Evolutionary conservation across 768 basidiomycete genomes (phyloP).

Genomic region (Amanita pseudoporphyria): DNA sequence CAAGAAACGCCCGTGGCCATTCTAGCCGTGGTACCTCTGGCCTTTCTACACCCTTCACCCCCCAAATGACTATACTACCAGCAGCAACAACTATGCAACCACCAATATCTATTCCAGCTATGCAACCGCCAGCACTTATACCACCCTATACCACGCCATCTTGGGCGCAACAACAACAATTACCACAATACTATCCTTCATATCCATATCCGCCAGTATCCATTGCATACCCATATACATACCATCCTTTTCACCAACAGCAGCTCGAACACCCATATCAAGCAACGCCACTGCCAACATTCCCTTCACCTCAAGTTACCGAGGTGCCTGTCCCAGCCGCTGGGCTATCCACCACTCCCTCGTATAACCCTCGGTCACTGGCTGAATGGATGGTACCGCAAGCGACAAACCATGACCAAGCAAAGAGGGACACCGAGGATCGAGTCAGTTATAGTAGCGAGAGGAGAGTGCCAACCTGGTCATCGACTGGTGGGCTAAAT

Average conservation of each 20-base stretch:
- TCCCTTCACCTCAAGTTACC: not conserved
- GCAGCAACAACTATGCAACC: not conserved
- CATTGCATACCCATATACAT: not conserved
- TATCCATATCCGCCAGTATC: not conserved
- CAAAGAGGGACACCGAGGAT: not conserved
- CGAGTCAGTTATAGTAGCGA: too few species aligned
- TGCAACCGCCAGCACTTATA: not conserved
- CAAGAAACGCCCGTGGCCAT: too few species aligned
- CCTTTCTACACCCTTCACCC: too few species aligned
- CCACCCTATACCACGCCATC: not conserved
- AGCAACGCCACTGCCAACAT: not conserved
- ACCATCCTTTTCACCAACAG: too few species aligned
- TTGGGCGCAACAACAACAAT: not conserved
- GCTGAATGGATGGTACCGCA: not conserved
- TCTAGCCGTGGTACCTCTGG: too few species aligned
- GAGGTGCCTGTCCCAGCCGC: not conserved
- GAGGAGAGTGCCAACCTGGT: not conserved
- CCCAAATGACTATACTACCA: too few species aligned
- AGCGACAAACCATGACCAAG: not conserved
- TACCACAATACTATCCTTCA: not conserved
- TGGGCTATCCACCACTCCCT: not conserved
- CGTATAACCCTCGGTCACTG: not conserved
- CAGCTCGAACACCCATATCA: too few species aligned
- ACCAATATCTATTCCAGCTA: not conserved
- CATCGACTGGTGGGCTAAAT: not conserved